Evolutionary conservation across 805 yeast genomes (phyloP).

Genomic region (Wickerhamomyces xylosicus): DNA sequence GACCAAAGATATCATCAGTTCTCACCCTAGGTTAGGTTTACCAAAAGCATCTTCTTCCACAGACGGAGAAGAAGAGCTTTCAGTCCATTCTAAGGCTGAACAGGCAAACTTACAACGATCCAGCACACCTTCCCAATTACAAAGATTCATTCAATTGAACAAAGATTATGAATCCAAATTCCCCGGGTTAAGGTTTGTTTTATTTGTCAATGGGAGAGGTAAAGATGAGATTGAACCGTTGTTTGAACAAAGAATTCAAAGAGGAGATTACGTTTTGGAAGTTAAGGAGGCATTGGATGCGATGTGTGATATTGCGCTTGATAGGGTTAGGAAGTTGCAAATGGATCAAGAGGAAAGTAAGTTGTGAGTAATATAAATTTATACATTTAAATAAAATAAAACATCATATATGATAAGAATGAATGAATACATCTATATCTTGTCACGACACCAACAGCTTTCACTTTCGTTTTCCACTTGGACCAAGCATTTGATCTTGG

Average conservation of each 20-base stretch:
- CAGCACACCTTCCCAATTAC: slow-evolving; percentile 33
- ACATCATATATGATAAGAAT: neutral
- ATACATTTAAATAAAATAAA: no score
- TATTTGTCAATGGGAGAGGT: slow-evolving; percentile 78
- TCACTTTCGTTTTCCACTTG: slow-evolving; percentile 61
- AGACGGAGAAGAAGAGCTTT: slow-evolving; percentile 32
- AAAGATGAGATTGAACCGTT: slow-evolving; percentile 53
- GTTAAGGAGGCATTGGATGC: slow-evolving; percentile 64
- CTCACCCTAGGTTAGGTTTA: slow-evolving; percentile 86
- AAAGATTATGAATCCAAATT: slow-evolving; percentile 49
- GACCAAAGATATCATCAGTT: slow-evolving; percentile 52
- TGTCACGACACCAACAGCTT: slow-evolving; percentile 54
- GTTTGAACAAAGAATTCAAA: slow-evolving; percentile 48
- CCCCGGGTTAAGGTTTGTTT: slow-evolving; percentile 74
- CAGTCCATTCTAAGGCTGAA: slow-evolving; percentile 59
- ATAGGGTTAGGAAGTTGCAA: slow-evolving; percentile 48
- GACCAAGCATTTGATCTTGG: slow-evolving; percentile 44
- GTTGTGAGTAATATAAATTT: no score
- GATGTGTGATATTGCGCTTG: slow-evolving; percentile 86
- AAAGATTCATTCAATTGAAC: slow-evolving; percentile 42
- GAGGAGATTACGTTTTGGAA: slow-evolving; percentile 46
- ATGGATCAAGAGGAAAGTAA: no score
- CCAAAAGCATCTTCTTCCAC: slow-evolving; percentile 28
- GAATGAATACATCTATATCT: no score
- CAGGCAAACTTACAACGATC: slow-evolving; percentile 45